A percentile compares a stretch with the other conserved stretches of the same genome.
Evolutionary conservation across 192 early-diverging fungal species (phyloP).

Genomic region (Coemansia sp.): DNA sequence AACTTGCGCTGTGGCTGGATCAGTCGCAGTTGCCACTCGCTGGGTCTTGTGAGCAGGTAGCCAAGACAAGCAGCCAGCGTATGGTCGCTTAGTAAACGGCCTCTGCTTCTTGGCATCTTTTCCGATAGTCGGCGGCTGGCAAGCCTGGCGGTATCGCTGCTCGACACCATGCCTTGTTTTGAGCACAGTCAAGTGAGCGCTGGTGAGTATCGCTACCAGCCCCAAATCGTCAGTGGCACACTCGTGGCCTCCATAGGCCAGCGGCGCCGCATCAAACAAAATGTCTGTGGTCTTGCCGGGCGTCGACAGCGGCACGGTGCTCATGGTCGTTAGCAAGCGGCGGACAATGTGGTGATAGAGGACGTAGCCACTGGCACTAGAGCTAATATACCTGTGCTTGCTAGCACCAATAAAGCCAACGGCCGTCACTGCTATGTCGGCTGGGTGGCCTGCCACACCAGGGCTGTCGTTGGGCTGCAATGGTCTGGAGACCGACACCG

Average conservation of each 20-base stretch:
- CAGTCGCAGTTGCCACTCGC: conserved; percentile 22
- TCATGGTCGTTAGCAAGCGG: conserved; percentile 47
- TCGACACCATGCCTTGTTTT: conserved; percentile 31
- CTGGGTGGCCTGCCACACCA: conserved; percentile 25
- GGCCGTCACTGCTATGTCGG: conserved; percentile 28
- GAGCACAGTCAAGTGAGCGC: conserved; percentile 18
- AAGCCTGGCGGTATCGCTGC: conserved; percentile 30
- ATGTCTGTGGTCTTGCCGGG: conserved; percentile 4
- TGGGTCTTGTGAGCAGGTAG: conserved; percentile 32
- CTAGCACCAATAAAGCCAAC: conserved; percentile 46
- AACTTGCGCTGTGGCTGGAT: conserved; percentile 18
- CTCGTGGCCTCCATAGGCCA: conserved; percentile 23
- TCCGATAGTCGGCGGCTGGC: background rate
- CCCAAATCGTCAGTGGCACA: conserved; percentile 40
- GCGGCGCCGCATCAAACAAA: conserved; percentile 33
- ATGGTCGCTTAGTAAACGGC: conserved; percentile 34
- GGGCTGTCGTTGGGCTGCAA: conserved; percentile 32
- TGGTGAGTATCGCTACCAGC: conserved; percentile 41
- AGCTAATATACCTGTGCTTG: conserved; percentile 49
- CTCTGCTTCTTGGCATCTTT: conserved; percentile 12
- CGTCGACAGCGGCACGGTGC: conserved; percentile 17
- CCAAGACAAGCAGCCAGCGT: conserved; percentile 46
- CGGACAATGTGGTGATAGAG: conserved; percentile 52
- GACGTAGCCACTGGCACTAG: conserved; percentile 34
- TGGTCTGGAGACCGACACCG: conserved; percentile 33